Evolutionary conservation across 2,329 filamentous ascomycete species (phyloP).

Genomic region (Aspergillus floridensis): DNA sequence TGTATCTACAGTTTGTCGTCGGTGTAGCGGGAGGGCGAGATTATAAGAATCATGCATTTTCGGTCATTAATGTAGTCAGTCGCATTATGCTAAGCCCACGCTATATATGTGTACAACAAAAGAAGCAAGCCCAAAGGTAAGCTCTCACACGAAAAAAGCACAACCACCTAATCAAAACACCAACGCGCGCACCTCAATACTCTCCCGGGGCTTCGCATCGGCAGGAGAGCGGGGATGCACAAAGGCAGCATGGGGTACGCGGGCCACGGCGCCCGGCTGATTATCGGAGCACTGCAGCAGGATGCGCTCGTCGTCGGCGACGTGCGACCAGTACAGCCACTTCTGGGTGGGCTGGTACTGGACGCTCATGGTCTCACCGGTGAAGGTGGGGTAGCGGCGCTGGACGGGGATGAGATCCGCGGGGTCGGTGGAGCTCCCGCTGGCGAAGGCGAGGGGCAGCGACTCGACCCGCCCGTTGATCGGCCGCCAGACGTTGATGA

Average conservation of each 20-base stretch:
- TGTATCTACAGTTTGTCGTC: no score
- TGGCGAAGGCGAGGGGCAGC: slow-evolving; percentile 58
- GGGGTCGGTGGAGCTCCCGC: slow-evolving; percentile 33
- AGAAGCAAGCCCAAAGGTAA: no score
- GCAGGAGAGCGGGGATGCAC: slow-evolving; percentile 67
- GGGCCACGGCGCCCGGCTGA: slow-evolving; percentile 38
- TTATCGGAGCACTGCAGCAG: slow-evolving; percentile 77
- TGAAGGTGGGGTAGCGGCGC: slow-evolving; percentile 68
- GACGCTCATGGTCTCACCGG: slow-evolving; percentile 72
- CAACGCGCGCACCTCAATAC: slow-evolving; percentile 83
- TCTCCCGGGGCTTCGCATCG: slow-evolving; percentile 72
- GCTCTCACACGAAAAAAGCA: neutral
- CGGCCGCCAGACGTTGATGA: slow-evolving; percentile 84
- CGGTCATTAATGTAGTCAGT: no score
- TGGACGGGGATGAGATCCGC: slow-evolving; percentile 68
- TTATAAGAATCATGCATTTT: no score
- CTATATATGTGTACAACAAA: no score
- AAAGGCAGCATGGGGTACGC: slow-evolving; percentile 73
- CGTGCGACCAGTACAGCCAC: slow-evolving; percentile 80
- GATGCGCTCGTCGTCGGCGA: slow-evolving; percentile 69
- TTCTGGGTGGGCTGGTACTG: slow-evolving; percentile 59
- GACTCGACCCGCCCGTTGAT: slow-evolving; percentile 58
- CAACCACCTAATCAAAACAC: slow-evolving; percentile 66
- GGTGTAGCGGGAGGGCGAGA: no score
- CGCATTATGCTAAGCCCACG: no score